A percentile compares a stretch with the other conserved stretches of the same genome.
Conservation (phyloP, 2,329 filamentous ascomycete genomes). For the Fusarium heterosporum region DNA sequence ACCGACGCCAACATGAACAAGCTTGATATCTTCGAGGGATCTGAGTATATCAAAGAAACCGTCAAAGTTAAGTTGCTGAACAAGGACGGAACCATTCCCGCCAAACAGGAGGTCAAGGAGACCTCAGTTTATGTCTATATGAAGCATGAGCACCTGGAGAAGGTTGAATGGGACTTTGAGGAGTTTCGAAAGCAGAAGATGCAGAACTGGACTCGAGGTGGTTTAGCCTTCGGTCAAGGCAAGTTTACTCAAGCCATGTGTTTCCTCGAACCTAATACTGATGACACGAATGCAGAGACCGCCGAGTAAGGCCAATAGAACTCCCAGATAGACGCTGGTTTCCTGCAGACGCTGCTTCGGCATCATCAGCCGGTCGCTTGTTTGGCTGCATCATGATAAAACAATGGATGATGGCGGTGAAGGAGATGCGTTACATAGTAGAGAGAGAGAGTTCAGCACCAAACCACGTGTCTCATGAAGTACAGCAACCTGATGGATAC, state of each 20-base stretch:
- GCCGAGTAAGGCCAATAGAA: constrained; percentile 33
- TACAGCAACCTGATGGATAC: constrained; percentile 22
- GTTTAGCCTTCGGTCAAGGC: constrained; percentile 59
- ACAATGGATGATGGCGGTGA: constrained; percentile 35
- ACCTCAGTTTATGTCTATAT: constrained; percentile 76
- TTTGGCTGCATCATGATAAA: constrained; percentile 21
- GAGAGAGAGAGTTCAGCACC: constrained; percentile 14
- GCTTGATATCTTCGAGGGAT: constrained; percentile 86
- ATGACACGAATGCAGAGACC: constrained; percentile 35
- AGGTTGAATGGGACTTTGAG: constrained; percentile 87
- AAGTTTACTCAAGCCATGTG: constrained; percentile 9
- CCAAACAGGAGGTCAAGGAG: constrained; percentile 60
- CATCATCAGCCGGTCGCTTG: constrained; percentile 16
- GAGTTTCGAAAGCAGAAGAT: constrained; percentile 83
- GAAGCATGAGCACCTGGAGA: constrained; percentile 67
- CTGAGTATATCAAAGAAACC: constrained; percentile 72
- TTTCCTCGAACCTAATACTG: constrained; percentile 4
- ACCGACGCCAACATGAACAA: constrained; percentile 80
- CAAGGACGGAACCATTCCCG: constrained; percentile 53
- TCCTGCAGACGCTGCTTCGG: constrained; percentile 1
- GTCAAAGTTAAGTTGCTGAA: constrained; percentile 65
- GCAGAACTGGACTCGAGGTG: constrained; percentile 64
- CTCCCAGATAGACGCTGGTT: constrained; percentile 21
- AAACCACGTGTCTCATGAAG: constrained; percentile 14
- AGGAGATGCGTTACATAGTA: background rate